phyloP scores from a whole-genome alignment of 257 asterid species.

The Jacaranda mimosifolia region DNA sequence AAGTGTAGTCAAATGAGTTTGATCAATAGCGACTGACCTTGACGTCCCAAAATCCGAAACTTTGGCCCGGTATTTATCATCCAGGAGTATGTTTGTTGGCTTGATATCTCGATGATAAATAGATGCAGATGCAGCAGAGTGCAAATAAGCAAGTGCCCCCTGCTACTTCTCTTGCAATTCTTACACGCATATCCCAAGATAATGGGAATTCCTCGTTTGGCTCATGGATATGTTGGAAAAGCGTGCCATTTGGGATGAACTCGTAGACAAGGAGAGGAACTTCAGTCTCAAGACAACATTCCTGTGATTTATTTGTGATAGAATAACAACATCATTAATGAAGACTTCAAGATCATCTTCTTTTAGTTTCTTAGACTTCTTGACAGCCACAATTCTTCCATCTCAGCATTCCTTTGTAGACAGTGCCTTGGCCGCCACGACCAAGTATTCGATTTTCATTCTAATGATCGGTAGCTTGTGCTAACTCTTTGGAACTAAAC shows the following conservation, averaged over 20 bases:
- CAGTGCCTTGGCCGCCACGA: slow-evolving; percentile 58
- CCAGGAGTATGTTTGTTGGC: slow-evolving; percentile 47
- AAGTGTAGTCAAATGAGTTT: slow-evolving; percentile 49
- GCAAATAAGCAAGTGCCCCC: slow-evolving; percentile 47
- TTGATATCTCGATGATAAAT: slow-evolving; percentile 47
- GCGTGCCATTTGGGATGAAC: slow-evolving; percentile 43
- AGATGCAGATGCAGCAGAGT: slow-evolving; percentile 46
- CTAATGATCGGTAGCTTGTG: slow-evolving; percentile 44
- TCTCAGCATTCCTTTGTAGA: slow-evolving; percentile 56
- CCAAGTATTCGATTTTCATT: slow-evolving; percentile 49
- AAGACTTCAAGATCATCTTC: slow-evolving; percentile 45
- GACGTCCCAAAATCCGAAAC: slow-evolving; percentile 51
- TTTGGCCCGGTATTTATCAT: slow-evolving; percentile 40
- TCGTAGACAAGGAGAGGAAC: slow-evolving; percentile 41
- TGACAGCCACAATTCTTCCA: slow-evolving; percentile 51
- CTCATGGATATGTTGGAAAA: slow-evolving; percentile 39
- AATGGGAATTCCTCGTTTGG: slow-evolving; percentile 41
- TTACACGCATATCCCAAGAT: slow-evolving; percentile 39
- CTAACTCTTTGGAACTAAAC: slow-evolving; percentile 40
- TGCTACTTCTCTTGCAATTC: slow-evolving; percentile 44
- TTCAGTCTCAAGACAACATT: slow-evolving; percentile 40
- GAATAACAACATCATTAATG: slow-evolving; percentile 52
- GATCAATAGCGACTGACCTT: slow-evolving; percentile 37
- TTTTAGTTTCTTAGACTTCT: slow-evolving; percentile 43
- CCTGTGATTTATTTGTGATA: slow-evolving; percentile 47